Conservation (phyloP, 257 asterid species). For the Gynochthodes officinalis region DNA sequence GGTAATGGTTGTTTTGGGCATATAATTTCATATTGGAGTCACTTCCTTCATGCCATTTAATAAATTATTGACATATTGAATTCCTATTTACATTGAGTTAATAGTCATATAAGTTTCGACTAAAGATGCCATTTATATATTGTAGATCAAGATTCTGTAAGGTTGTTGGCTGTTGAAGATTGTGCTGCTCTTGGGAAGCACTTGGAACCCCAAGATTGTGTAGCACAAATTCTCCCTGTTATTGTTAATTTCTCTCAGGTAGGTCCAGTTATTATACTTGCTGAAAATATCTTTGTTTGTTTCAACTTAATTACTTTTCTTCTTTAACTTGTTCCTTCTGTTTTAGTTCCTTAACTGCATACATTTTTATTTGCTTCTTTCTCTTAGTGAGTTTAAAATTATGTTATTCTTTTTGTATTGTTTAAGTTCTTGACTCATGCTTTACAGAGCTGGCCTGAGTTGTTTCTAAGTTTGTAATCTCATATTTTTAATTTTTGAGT, state of each 20-base stretch:
- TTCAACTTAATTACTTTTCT: neutral
- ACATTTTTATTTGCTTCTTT: neutral
- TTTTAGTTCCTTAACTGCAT: neutral
- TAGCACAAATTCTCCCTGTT: constrained; percentile 39
- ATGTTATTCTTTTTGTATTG: neutral
- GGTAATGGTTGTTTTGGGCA: neutral
- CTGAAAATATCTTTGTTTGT: neutral
- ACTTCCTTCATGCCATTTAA: neutral
- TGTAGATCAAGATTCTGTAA: constrained; percentile 47
- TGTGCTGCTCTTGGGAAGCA: constrained; percentile 44
- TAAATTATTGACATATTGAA: neutral
- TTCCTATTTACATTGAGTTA: neutral
- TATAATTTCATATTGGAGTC: neutral
- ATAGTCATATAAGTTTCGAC: neutral
- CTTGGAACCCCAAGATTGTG: constrained; percentile 42
- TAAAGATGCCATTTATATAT: constrained; percentile 5
- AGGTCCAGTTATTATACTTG: neutral
- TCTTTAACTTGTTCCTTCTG: neutral
- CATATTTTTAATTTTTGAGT: neutral
- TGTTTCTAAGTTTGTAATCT: neutral
- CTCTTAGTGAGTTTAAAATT: neutral
- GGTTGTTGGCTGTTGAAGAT: constrained; percentile 41
- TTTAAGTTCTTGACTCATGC: neutral
- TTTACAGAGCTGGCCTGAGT: neutral
- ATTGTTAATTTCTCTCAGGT: constrained; percentile 46